Percentiles rank a stretch among this genome's conserved stretches.
phyloP scores from a whole-genome alignment of 2,329 filamentous ascomycete species.

The Penicillium sp. region DNA sequence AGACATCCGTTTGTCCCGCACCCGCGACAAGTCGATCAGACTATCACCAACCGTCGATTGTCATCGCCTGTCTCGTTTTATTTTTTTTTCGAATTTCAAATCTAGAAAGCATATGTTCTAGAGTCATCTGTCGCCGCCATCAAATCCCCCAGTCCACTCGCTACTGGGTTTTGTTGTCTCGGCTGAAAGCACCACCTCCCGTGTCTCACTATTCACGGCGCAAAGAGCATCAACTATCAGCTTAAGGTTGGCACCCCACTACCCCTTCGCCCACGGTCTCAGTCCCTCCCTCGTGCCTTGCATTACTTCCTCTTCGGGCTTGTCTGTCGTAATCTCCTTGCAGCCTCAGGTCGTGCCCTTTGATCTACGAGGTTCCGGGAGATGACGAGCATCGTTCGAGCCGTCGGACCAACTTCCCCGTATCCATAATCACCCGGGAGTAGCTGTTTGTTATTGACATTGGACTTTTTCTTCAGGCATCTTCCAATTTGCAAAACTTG shows the following conservation, averaged over 20 bases:
- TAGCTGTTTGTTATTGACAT: slow-evolving; percentile 42
- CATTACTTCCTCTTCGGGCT: slow-evolving; percentile 35
- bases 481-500: slow-evolving; percentile 24
- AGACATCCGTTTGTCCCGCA: slow-evolving; percentile 19
- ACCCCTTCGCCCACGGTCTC: slow-evolving; percentile 34
- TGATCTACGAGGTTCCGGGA: slow-evolving; percentile 24
- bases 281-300: slow-evolving; percentile 38
- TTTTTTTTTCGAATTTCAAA: not conserved
- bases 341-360: slow-evolving; percentile 34
- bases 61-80: not conserved
- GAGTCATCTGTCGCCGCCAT: slow-evolving; percentile 3
- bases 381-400: slow-evolving; percentile 34
- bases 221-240: slow-evolving; percentile 14
- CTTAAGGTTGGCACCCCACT: slow-evolving; percentile 36
- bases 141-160: not conserved
- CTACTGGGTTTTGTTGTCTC: slow-evolving; percentile 21
- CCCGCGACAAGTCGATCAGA: slow-evolving; percentile 7
- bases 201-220: slow-evolving; percentile 4
- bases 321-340: slow-evolving; percentile 36
- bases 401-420: slow-evolving; percentile 33
- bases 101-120: slow-evolving; percentile 1
- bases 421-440: slow-evolving; percentile 21
- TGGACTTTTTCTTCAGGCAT: slow-evolving; percentile 27
- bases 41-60: not conserved
- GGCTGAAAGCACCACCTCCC: slow-evolving; percentile 19